Percentiles rank a stretch among this genome's conserved stretches.
phyloP scores from a whole-genome alignment of 495 filamentous ascomycete genomes.

The Parmelia sp. region DNA sequence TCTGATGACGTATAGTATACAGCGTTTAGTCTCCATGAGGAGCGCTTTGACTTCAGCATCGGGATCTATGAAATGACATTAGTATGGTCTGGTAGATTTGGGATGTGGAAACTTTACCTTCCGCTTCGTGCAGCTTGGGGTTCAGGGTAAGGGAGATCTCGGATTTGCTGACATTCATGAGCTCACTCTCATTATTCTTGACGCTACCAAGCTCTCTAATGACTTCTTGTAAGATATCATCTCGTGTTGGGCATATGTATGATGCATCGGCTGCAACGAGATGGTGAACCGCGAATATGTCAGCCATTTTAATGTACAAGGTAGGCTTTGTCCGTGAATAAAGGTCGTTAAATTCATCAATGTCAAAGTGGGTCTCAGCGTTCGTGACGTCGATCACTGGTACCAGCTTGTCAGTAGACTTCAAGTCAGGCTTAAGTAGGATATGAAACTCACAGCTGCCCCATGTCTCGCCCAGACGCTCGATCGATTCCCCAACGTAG shows the following conservation, averaged over 20 bases:
- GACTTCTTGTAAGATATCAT: constrained; percentile 86
- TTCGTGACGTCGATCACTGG: constrained; percentile 75
- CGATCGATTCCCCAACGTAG: constrained; percentile 79
- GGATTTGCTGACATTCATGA: constrained; percentile 76
- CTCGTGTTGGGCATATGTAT: constrained; percentile 65
- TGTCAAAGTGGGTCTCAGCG: constrained; percentile 87
- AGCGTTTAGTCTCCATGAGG: constrained; percentile 97
- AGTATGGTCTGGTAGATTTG: neutral
- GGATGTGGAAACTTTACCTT: constrained; percentile 43
- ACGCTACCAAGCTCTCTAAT: constrained; percentile 89
- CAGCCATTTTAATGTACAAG: constrained; percentile 95
- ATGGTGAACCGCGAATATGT: constrained; percentile 94
- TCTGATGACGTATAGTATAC: constrained; percentile 94
- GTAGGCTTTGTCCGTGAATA: constrained; percentile 94
- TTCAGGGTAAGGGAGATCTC: constrained; percentile 91
- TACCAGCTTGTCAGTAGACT: constrained; percentile 27
- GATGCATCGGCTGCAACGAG: constrained; percentile 74
- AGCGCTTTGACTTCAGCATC: constrained; percentile 85
- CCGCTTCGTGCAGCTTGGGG: constrained; percentile 81
- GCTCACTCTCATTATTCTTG: constrained; percentile 89
- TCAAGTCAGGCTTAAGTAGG: neutral
- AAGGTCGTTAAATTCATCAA: constrained; percentile 96
- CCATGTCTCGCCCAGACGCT: constrained; percentile 72
- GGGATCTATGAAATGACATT: constrained; percentile 51
- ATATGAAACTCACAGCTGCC: constrained; percentile 44